Evolutionary conservation across 441 rosid species (phyloP).

Genomic region (Arabidopsis lyrata): DNA sequence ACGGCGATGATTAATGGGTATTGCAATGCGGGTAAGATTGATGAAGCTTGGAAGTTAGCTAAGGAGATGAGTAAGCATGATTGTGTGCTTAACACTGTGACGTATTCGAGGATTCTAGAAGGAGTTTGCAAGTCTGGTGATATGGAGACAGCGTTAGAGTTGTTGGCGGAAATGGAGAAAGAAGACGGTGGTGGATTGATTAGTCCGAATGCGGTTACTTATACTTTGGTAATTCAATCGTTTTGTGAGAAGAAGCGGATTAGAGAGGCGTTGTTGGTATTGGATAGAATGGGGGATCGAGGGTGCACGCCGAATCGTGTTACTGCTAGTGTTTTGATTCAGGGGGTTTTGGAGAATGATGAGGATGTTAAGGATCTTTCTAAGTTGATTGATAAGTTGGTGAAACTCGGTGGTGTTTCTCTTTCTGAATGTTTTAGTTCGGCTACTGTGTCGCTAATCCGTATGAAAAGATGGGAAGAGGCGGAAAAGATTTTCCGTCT

Average conservation of each 20-base stretch:
- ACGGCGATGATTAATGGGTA: conserved; percentile 69
- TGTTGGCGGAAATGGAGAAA: conserved; percentile 77
- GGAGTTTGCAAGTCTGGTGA: conserved; percentile 65
- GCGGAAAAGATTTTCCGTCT: conserved; percentile 64
- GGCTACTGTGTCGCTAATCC: conserved; percentile 61
- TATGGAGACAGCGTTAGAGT: conserved; percentile 60
- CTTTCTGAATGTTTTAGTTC: conserved; percentile 69
- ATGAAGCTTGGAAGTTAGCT: conserved; percentile 65
- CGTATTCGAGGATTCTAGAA: conserved; percentile 65
- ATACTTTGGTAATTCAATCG: conserved; percentile 68
- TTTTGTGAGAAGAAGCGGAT: conserved; percentile 62
- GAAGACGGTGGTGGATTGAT: conserved; percentile 53
- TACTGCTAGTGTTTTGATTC: conserved; percentile 65
- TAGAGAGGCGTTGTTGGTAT: conserved; percentile 62
- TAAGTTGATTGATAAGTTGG: conserved; percentile 63
- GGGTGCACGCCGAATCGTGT: conserved; percentile 75
- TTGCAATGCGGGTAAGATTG: conserved; percentile 61
- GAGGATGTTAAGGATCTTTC: conserved; percentile 56
- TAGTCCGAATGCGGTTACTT: conserved; percentile 69
- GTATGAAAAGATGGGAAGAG: conserved; percentile 55
- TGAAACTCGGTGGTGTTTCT: conserved; percentile 57
- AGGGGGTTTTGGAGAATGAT: conserved; percentile 59
- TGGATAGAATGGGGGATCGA: conserved; percentile 72
- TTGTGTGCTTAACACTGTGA: conserved; percentile 65
- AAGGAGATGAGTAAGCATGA: conserved; percentile 60